These are phyloP conservation scores for Coniophora puteana DNA, from an alignment of 1,284 basidiomycete genomes.

Conservation along the genomic window DNA sequence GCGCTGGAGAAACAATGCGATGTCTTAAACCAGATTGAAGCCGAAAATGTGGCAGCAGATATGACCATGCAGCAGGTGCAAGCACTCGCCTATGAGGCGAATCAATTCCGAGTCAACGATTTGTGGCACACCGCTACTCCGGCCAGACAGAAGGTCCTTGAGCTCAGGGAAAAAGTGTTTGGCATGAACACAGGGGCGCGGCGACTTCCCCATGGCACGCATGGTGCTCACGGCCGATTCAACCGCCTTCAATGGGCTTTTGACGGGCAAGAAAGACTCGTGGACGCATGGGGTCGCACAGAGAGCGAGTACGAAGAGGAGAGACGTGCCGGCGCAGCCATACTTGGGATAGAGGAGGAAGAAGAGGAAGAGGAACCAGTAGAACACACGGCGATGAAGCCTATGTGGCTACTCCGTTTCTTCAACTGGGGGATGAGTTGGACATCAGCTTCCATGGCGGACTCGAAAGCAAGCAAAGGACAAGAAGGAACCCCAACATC, in stretches of 20 bases:
- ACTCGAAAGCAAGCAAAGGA: background rate
- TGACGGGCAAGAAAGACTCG: constrained; percentile 54
- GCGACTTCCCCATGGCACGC: constrained; percentile 43
- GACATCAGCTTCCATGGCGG: too few relatives aligned
- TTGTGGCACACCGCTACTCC: constrained; percentile 63
- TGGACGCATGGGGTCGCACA: constrained; percentile 65
- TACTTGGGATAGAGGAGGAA: constrained; percentile 22
- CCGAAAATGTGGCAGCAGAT: constrained; percentile 44
- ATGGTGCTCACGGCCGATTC: too few relatives aligned
- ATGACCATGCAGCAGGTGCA: constrained; percentile 59
- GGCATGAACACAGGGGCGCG: constrained; percentile 33
- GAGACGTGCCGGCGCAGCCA: constrained; percentile 25
- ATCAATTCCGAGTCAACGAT: constrained; percentile 59
- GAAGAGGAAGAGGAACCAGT: constrained; percentile 53
- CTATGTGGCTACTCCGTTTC: constrained; percentile 70
- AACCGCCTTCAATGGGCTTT: constrained; percentile 68
- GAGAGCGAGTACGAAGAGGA: constrained; percentile 77
- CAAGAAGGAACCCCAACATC: background rate
- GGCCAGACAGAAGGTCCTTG: constrained; percentile 60
- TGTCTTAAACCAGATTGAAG: constrained; percentile 48
- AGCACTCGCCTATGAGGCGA: constrained; percentile 66
- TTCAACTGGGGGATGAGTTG: too few relatives aligned
- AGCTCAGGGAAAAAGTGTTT: constrained; percentile 44
- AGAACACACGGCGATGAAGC: constrained; percentile 55
- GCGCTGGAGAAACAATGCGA: constrained; percentile 20